phyloP scores from a whole-genome alignment of 768 basidiomycete species.

The Chalciporus chontae region DNA sequence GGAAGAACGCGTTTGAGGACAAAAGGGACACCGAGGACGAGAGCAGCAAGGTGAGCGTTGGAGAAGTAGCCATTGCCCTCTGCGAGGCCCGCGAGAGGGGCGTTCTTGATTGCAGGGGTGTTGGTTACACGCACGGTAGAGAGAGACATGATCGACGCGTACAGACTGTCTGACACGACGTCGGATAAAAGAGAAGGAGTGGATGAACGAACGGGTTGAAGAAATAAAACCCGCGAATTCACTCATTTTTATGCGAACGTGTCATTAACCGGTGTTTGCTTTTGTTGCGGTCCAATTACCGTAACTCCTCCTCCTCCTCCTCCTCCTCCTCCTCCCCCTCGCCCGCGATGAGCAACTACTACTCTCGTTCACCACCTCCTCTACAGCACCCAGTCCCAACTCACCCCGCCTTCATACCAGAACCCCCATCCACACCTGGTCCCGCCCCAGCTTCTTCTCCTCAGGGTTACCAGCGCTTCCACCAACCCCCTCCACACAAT shows the following conservation, averaged over 20 bases:
- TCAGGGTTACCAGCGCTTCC: slow-evolving; percentile 34
- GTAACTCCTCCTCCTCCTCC: no score
- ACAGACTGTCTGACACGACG: slow-evolving; percentile 1
- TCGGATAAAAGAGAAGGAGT: slow-evolving; percentile 8
- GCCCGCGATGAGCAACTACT: slow-evolving; percentile 36
- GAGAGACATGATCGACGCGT: slow-evolving; percentile 36
- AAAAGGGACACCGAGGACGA: slow-evolving; percentile 80
- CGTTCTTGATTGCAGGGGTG: slow-evolving; percentile 79
- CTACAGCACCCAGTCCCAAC: slow-evolving; percentile 87
- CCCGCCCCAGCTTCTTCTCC: slow-evolving; percentile 69
- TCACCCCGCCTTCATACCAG: slow-evolving; percentile 81
- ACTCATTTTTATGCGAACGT: slow-evolving; percentile 18
- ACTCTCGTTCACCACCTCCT: slow-evolving; percentile 66
- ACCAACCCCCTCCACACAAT: slow-evolving; percentile 35
- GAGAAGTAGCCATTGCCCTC: slow-evolving; percentile 86
- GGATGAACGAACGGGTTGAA: slow-evolving; percentile 18
- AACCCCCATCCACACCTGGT: slow-evolving; percentile 68
- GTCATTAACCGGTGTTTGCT: slow-evolving; percentile 14
- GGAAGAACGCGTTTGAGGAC: slow-evolving; percentile 80
- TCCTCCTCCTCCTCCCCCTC: no score
- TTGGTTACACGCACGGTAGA: slow-evolving; percentile 58
- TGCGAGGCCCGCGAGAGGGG: slow-evolving; percentile 74
- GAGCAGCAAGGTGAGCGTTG: slow-evolving; percentile 73
- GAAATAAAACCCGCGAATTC: background rate
- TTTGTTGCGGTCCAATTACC: no score